Conservation (phyloP, 2,329 filamentous ascomycete genomes). For the Aspergillus pseudoglaucus region DNA sequence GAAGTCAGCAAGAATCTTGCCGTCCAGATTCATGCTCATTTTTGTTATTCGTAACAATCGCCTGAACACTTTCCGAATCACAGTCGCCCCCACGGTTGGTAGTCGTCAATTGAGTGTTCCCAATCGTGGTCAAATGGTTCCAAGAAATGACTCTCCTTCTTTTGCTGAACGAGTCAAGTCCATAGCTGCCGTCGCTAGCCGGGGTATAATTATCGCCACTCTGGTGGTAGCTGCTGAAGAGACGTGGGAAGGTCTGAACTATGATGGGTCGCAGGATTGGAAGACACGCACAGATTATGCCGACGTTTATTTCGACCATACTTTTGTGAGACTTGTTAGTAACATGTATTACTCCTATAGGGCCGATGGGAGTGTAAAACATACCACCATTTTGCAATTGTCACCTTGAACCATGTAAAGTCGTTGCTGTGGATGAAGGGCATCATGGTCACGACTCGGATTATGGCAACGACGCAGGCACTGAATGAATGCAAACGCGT, state of each 20-base stretch:
- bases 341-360: not conserved
- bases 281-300: conserved; percentile 11
- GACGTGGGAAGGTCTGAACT: conserved; percentile 1
- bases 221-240: not conserved
- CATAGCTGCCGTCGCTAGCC: conserved; percentile 3
- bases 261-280: conserved; percentile 8
- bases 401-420: conserved; percentile 11
- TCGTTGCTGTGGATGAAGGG: conserved; percentile 7
- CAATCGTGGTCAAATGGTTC: conserved; percentile 5
- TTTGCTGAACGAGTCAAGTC: not conserved
- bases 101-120: not conserved
- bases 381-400: conserved; percentile 11
- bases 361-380: not conserved
- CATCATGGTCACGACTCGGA: conserved; percentile 12
- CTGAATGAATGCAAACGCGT: not conserved
- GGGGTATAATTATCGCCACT: not conserved
- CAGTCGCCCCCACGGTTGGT: not conserved
- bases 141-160: not conserved
- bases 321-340: not conserved
- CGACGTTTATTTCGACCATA: conserved; percentile 13
- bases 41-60: not conserved
- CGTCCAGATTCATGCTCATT: not conserved
- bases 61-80: not conserved
- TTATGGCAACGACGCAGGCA: conserved; percentile 9
- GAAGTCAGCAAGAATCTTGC: too few relatives aligned